Conservation (phyloP, 192 early-diverging fungal genomes). For the Geranomyces michiganensis region DNA sequence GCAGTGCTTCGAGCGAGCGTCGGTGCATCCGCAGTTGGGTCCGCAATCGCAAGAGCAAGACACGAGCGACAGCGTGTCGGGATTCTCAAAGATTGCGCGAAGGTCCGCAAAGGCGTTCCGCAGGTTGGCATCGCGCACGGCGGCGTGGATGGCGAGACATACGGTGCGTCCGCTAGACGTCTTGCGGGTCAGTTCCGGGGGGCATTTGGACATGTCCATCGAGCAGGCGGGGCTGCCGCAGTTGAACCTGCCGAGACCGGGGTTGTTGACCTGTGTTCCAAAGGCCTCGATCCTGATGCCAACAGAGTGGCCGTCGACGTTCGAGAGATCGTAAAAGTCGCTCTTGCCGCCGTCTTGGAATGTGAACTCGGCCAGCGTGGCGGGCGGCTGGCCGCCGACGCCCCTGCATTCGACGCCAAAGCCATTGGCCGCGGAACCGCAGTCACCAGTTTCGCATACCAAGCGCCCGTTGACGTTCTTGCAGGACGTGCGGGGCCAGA, state of each 20-base stretch:
- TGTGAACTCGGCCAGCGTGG: conserved; percentile 43
- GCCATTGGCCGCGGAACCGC: conserved; percentile 22
- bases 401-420: conserved; percentile 39
- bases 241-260: conserved; percentile 10
- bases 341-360: conserved; percentile 26
- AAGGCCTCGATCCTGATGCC: conserved; percentile 27
- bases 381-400: conserved; percentile 28
- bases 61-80: conserved; percentile 25
- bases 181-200: conserved; percentile 11
- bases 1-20: conserved; percentile 25
- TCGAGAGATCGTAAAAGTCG: conserved; percentile 41
- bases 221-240: conserved; percentile 21
- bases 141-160: conserved; percentile 13
- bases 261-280: conserved; percentile 16
- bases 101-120: conserved; percentile 2
- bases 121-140: neutral
- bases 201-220: conserved; percentile 27
- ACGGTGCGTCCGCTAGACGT: conserved; percentile 5
- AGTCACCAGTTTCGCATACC: conserved; percentile 36
- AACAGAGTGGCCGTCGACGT: conserved; percentile 40
- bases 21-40: conserved; percentile 18
- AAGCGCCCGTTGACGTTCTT: neutral
- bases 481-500: conserved; percentile 37
- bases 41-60: conserved; percentile 33
- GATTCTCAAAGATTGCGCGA: conserved; percentile 16